Percentiles rank a stretch among this genome's conserved stretches.
Evolutionary conservation across 2,329 filamentous ascomycete species (phyloP).

Genomic region (Ceratocystis alfenasii): DNA sequence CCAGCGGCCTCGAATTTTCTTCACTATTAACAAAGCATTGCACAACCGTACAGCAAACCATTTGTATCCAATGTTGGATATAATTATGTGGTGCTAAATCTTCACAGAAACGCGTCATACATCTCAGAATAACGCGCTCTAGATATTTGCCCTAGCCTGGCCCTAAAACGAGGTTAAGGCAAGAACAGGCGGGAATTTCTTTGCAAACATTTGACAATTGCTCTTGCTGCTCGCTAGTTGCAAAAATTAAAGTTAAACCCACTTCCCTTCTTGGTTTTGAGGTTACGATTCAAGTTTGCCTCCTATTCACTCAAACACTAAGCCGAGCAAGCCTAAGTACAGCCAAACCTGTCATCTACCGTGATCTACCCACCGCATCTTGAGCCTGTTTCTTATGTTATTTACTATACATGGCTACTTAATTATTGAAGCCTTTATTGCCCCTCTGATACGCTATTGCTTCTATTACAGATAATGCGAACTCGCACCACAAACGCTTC

Average conservation of each 20-base stretch:
- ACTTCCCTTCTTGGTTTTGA: neutral
- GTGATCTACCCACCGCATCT: too few relatives aligned
- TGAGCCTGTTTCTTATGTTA: neutral
- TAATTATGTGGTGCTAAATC: neutral
- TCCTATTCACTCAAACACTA: neutral
- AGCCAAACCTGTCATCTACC: too few relatives aligned
- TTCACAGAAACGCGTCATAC: neutral
- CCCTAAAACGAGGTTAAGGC: neutral
- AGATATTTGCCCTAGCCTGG: neutral
- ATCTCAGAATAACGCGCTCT: neutral
- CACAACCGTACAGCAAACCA: neutral
- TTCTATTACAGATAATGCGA: neutral
- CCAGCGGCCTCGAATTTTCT: neutral
- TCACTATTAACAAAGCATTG: neutral
- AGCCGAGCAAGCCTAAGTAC: too few relatives aligned
- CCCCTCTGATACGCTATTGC: neutral
- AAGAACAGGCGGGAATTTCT: neutral
- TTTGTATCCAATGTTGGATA: neutral
- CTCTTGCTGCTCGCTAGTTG: neutral
- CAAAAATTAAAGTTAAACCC: neutral
- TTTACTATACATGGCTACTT: neutral
- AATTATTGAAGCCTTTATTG: neutral
- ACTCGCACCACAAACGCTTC: neutral
- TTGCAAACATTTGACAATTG: neutral
- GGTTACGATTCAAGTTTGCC: too few relatives aligned